phyloP scores from a whole-genome alignment of 2,329 filamentous ascomycete genomes.

The Aspergillus calidoustus region DNA sequence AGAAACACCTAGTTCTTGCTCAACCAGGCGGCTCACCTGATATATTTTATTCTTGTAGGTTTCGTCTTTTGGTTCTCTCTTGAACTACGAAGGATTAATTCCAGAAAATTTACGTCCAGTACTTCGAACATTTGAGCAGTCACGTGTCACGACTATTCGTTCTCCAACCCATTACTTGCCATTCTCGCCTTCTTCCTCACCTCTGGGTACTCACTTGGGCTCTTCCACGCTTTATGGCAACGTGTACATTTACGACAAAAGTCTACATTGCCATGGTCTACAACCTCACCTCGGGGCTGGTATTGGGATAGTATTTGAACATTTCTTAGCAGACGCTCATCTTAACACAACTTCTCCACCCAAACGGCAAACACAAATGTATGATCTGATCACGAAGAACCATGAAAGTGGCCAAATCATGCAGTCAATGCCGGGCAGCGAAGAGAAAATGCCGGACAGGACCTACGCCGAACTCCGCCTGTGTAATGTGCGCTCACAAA shows the following conservation, averaged over 20 bases:
- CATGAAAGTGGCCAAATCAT: not conserved
- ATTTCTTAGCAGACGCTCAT: too few species aligned
- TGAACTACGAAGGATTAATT: too few species aligned
- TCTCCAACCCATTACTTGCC: not conserved
- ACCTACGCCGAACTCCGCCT: not conserved
- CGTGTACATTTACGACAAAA: not conserved
- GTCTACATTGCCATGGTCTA: not conserved
- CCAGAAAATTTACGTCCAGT: too few species aligned
- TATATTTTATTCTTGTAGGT: not conserved
- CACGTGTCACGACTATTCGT: not conserved
- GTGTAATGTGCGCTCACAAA: not conserved
- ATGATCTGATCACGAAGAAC: too few species aligned
- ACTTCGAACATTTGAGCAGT: not conserved
- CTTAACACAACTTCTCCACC: too few species aligned
- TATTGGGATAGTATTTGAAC: not conserved
- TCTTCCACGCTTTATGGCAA: not conserved
- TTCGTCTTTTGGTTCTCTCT: too few species aligned
- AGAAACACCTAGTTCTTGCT: not conserved
- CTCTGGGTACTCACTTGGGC: not conserved
- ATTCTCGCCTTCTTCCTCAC: not conserved
- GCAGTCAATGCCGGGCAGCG: not conserved
- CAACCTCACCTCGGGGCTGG: not conserved
- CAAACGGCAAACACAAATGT: too few species aligned
- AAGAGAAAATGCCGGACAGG: not conserved
- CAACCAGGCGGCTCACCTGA: not conserved